Conservation (phyloP, 176 grass and related monocot genomes). For the Leersia perrieri region DNA sequence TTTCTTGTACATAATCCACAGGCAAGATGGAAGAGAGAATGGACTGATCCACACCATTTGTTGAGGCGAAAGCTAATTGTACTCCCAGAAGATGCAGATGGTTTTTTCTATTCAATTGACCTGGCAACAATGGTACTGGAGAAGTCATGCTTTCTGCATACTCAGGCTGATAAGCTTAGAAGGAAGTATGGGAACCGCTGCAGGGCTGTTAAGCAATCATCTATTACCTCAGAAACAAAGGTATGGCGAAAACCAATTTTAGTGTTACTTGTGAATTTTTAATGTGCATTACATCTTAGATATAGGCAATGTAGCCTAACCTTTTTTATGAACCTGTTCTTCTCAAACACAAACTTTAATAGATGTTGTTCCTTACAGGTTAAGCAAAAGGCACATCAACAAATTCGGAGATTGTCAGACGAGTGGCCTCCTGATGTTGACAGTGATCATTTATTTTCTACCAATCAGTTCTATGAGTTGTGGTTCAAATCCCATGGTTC, state of each 20-base stretch:
- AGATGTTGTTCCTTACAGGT: conserved; percentile 45
- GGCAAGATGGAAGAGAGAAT: conserved; percentile 78
- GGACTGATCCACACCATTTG: conserved; percentile 69
- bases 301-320: background rate
- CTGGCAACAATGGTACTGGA: conserved; percentile 78
- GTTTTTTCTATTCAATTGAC: conserved; percentile 51
- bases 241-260: conserved; percentile 19
- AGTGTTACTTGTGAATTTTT: background rate
- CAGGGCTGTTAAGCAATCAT: conserved; percentile 30
- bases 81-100: conserved; percentile 40
- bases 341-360: background rate
- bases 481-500: conserved; percentile 67
- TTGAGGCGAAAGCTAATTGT: conserved; percentile 63
- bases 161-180: conserved; percentile 45
- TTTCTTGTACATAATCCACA: conserved; percentile 38
- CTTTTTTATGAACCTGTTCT: conserved; percentile 4
- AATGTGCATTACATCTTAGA: conserved; percentile 1
- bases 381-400: conserved; percentile 47
- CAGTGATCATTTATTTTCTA: conserved; percentile 70
- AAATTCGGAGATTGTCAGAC: conserved; percentile 58
- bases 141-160: conserved; percentile 58
- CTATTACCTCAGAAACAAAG: conserved; percentile 36
- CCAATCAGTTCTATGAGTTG: conserved; percentile 69
- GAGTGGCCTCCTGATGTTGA: conserved; percentile 57
- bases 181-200: conserved; percentile 47